A percentile compares a stretch with the other conserved stretches of the same genome.
These are phyloP conservation scores for Kodamaea derodonti DNA, from an alignment of 1,139 yeast species.

Conservation along the genomic window DNA sequence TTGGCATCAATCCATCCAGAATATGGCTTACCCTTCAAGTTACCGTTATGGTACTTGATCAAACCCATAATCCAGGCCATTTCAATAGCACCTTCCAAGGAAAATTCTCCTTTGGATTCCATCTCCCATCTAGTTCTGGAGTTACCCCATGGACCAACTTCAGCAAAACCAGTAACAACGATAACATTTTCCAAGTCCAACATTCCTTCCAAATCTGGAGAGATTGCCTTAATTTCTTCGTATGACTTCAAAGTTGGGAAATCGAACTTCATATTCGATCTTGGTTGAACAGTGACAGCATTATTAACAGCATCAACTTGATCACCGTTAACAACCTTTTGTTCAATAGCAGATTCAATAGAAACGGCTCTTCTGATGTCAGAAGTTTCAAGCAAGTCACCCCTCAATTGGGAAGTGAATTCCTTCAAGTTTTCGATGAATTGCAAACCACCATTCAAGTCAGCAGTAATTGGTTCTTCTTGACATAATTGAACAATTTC, in stretches of 20 bases:
- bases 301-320: conserved; percentile 83
- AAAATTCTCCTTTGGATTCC: conserved; percentile 93
- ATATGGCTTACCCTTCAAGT: conserved; percentile 82
- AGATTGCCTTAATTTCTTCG: conserved; percentile 62
- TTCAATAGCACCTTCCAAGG: conserved; percentile 97
- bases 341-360: conserved; percentile 88
- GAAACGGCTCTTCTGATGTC: conserved; percentile 96
- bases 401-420: conserved; percentile 75
- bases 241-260: conserved; percentile 86
- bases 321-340: conserved; percentile 87
- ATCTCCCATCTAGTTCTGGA: conserved; percentile 99
- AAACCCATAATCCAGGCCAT: conserved; percentile 99
- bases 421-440: conserved; percentile 89
- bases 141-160: conserved; percentile 99
- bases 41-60: conserved; percentile 91
- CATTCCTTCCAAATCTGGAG: conserved; percentile 85
- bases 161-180: conserved; percentile 96
- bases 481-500: conserved; percentile 83
- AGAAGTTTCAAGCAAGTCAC: conserved; percentile 77
- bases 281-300: conserved; percentile 75
- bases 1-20: conserved; percentile 98
- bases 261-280: conserved; percentile 90
- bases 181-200: conserved; percentile 86
- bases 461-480: conserved; percentile 94
- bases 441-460: conserved; percentile 97